Conservation (phyloP, 148 eudicot species). For the Rhododendron molle region DNA sequence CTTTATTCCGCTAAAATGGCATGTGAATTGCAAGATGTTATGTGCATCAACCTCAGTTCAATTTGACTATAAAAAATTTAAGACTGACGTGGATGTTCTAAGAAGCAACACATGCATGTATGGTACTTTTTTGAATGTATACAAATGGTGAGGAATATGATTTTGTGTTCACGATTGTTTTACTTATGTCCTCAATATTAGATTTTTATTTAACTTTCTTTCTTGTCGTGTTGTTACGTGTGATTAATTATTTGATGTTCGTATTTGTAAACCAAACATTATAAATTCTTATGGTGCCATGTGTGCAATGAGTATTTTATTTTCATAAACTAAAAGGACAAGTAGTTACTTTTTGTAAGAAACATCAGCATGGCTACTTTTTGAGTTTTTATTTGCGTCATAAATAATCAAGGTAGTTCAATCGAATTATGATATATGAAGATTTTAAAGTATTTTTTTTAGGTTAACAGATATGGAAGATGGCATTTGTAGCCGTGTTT, state of each 20-base stretch:
- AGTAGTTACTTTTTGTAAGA: neutral
- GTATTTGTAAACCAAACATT: neutral
- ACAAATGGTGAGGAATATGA: neutral
- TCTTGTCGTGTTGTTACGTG: too few species aligned
- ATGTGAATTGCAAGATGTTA: neutral
- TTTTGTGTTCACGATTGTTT: neutral
- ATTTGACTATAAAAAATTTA: neutral
- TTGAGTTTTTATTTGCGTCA: neutral
- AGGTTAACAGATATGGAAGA: neutral
- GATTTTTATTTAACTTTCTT: too few species aligned
- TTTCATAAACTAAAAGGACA: neutral
- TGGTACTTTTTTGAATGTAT: neutral
- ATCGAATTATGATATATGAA: neutral
- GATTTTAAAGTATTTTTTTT: neutral
- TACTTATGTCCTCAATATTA: neutral
- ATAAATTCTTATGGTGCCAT: neutral
- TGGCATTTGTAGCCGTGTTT: neutral
- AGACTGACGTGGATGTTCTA: neutral
- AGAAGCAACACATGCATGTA: neutral
- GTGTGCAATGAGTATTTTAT: neutral
- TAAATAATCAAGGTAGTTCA: neutral
- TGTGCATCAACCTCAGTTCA: neutral
- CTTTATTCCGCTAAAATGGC: neutral
- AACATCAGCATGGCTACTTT: neutral
- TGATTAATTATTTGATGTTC: neutral